A percentile compares a stretch with the other conserved stretches of the same genome.
These are phyloP conservation scores for Pulchroboletus neoregius DNA, from an alignment of 1,284 basidiomycete species.

Conservation along the genomic window DNA sequence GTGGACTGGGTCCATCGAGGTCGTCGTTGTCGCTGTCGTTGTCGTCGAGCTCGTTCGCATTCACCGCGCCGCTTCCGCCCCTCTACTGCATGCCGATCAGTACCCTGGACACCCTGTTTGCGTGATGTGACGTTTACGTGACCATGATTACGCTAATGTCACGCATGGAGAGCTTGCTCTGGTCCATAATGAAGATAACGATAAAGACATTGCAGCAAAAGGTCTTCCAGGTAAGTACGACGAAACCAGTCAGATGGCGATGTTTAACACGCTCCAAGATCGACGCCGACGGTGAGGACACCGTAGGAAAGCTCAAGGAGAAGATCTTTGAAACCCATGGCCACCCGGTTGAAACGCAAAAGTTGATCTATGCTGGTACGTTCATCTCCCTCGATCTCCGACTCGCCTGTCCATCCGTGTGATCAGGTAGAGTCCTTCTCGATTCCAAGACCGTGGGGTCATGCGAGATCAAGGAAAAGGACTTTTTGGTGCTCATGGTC, in stretches of 20 bases:
- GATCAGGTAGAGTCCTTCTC: conserved; percentile 83
- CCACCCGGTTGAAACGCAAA: conserved; percentile 74
- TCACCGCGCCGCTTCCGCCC: conserved; percentile 17
- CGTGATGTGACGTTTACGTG: conserved; percentile 26
- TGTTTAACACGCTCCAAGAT: conserved; percentile 45
- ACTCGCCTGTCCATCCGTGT: conserved; percentile 3
- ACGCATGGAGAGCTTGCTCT: conserved; percentile 20
- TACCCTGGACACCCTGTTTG: conserved; percentile 22
- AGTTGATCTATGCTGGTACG: conserved; percentile 92
- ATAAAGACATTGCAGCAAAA: conserved; percentile 94
- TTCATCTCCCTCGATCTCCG: conserved; percentile 10
- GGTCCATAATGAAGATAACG: conserved; percentile 79
- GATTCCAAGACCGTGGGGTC: conserved; percentile 88
- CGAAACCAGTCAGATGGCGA: background rate
- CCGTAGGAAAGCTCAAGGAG: conserved; percentile 77
- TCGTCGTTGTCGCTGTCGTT: conserved; percentile 11
- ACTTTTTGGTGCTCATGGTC: conserved; percentile 98
- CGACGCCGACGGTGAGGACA: conserved; percentile 76
- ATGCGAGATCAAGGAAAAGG: conserved; percentile 96
- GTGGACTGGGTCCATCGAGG: conserved; percentile 55
- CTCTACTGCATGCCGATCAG: conserved; percentile 18
- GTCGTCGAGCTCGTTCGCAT: conserved; percentile 11
- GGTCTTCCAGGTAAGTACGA: conserved; percentile 58
- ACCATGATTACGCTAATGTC: conserved; percentile 20
- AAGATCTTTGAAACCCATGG: conserved; percentile 81